These are phyloP conservation scores for Colletotrichum lindemuthianum DNA, from an alignment of 2,329 filamentous ascomycete species.

Conservation along the genomic window DNA sequence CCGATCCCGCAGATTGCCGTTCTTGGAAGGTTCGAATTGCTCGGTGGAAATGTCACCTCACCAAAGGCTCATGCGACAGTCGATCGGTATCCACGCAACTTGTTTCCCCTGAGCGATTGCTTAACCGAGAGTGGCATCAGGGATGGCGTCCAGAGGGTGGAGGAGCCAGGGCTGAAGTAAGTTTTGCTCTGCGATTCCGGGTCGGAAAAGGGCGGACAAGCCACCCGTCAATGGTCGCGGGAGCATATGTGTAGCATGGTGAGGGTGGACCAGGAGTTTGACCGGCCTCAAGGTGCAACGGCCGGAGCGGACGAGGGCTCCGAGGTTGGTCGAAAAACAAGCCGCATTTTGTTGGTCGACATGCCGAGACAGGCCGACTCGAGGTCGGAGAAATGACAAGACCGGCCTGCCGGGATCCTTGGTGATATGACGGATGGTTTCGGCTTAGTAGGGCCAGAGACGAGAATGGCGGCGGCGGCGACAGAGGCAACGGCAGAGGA, in stretches of 20 bases:
- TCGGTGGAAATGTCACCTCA: slow-evolving; percentile 10
- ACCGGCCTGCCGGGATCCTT: slow-evolving; percentile 8
- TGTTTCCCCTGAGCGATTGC: slow-evolving; percentile 26
- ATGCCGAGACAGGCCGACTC: slow-evolving; percentile 2
- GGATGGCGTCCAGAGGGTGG: slow-evolving; percentile 28
- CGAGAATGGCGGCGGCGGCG: background rate
- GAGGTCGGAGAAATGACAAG: slow-evolving; percentile 15
- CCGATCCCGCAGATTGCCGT: slow-evolving; percentile 12
- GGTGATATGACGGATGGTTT: background rate
- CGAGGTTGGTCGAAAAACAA: background rate
- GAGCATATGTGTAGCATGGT: slow-evolving; percentile 7
- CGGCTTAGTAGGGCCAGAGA: slow-evolving; percentile 8
- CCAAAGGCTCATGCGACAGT: slow-evolving; percentile 4
- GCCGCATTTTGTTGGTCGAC: background rate
- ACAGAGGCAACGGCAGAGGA: background rate
- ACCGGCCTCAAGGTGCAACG: slow-evolving; percentile 11
- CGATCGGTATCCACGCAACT: slow-evolving; percentile 20
- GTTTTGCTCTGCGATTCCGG: background rate
- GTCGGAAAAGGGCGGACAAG: slow-evolving; percentile 20
- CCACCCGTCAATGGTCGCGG: slow-evolving; percentile 33
- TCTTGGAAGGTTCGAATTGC: background rate
- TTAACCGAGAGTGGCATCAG: slow-evolving; percentile 35
- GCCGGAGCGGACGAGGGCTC: slow-evolving; percentile 4
- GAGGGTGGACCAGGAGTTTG: slow-evolving; percentile 8
- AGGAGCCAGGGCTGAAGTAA: slow-evolving; percentile 16